Conservation (phyloP, 345 rosid species). For the Laguncularia racemosa region DNA sequence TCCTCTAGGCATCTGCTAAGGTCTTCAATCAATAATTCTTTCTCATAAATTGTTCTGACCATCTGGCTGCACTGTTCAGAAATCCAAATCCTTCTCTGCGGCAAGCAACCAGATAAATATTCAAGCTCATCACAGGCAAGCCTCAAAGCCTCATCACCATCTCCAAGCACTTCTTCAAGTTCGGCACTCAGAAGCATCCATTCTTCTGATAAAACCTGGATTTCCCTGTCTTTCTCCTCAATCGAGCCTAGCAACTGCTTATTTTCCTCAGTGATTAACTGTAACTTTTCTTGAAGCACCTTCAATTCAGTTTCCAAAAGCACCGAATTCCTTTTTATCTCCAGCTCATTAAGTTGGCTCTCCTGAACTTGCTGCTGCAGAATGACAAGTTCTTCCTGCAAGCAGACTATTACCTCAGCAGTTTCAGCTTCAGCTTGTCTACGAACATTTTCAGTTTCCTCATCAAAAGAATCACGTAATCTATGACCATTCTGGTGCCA, state of each 20-base stretch:
- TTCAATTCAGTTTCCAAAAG: slow-evolving; percentile 45
- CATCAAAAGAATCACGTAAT: slow-evolving; percentile 60
- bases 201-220: slow-evolving; percentile 50
- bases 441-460: slow-evolving; percentile 58
- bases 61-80: slow-evolving; percentile 73
- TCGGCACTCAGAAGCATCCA: slow-evolving; percentile 71
- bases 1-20: slow-evolving; percentile 79
- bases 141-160: slow-evolving; percentile 57
- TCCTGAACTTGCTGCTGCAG: slow-evolving; percentile 75
- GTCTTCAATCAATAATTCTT: slow-evolving; percentile 70
- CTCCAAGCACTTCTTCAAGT: slow-evolving; percentile 58
- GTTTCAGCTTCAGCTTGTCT: slow-evolving; percentile 88
- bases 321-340: slow-evolving; percentile 27
- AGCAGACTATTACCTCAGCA: slow-evolving; percentile 83
- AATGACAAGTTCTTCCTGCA: slow-evolving; percentile 82
- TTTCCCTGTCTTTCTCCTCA: slow-evolving; percentile 50
- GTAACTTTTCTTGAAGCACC: slow-evolving; percentile 40
- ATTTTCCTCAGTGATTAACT: slow-evolving; percentile 46
- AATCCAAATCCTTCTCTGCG: slow-evolving; percentile 79
- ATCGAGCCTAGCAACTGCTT: slow-evolving; percentile 37
- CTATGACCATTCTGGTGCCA: slow-evolving; percentile 59
- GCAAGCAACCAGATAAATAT: slow-evolving; percentile 50
- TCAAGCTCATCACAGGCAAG: slow-evolving; percentile 71
- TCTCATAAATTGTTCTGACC: slow-evolving; percentile 53
- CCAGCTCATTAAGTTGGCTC: slow-evolving; percentile 59